A percentile compares a stretch with the other conserved stretches of the same genome.
Evolutionary conservation across 768 basidiomycete species (phyloP).

Genomic region (Psilocybe subaeruginosa): DNA sequence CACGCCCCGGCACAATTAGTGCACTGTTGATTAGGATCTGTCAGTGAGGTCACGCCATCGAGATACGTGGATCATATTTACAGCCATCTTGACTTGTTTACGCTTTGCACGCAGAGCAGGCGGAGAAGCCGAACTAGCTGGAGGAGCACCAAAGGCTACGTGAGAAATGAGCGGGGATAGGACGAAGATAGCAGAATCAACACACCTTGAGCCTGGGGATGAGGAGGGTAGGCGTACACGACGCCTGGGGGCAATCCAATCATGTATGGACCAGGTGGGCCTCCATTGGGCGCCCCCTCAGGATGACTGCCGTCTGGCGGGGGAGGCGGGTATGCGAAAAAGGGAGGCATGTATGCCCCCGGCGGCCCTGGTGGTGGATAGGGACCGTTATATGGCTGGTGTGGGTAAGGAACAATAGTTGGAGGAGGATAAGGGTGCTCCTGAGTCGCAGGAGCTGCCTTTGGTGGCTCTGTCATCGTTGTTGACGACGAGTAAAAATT

Average conservation of each 20-base stretch:
- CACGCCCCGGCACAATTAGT: constrained; percentile 88
- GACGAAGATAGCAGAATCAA: constrained; percentile 8
- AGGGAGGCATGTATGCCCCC: constrained; percentile 40
- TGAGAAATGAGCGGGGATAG: constrained; percentile 20
- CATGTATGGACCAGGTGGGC: constrained; percentile 41
- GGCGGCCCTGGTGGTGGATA: constrained; percentile 37
- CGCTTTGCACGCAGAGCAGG: constrained; percentile 63
- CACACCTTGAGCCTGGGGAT: constrained; percentile 41
- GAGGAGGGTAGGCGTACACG: constrained; percentile 46
- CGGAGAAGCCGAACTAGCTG: constrained; percentile 27
- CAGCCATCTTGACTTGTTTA: constrained; percentile 87
- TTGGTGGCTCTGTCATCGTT: constrained; percentile 38
- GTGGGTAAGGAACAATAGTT: constrained; percentile 32
- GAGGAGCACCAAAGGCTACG: constrained; percentile 27
- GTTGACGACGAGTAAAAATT: background rate
- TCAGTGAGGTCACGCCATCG: constrained; percentile 1
- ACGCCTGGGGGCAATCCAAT: constrained; percentile 44
- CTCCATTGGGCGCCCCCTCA: constrained; percentile 36
- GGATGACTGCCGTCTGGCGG: constrained; percentile 35
- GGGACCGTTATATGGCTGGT: constrained; percentile 33
- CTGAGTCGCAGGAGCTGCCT: constrained; percentile 30
- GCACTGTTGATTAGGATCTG: constrained; percentile 41
- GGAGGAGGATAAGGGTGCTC: constrained; percentile 38
- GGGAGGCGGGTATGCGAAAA: constrained; percentile 45
- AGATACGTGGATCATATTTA: constrained; percentile 28